phyloP scores from a whole-genome alignment of 2,329 filamentous ascomycete genomes.

The Elsinoe arachidis region DNA sequence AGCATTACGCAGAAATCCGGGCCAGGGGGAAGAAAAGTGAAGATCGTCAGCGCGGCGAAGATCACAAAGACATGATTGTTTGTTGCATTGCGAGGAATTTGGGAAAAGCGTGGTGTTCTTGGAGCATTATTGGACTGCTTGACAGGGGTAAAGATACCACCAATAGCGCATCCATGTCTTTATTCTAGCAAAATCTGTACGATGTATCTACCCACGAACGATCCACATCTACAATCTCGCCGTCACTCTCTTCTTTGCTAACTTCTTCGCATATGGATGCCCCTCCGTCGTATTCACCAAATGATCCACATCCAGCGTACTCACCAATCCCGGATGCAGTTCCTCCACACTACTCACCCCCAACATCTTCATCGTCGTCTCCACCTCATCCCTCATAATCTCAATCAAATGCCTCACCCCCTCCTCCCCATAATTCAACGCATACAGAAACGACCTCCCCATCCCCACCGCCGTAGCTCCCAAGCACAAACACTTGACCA shows the following conservation, averaged over 20 bases:
- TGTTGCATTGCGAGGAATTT: not conserved
- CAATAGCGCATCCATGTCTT: not conserved
- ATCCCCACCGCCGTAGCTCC: slow-evolving; percentile 56
- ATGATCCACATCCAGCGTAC: slow-evolving; percentile 45
- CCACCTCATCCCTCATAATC: slow-evolving; percentile 47
- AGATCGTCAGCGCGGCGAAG: slow-evolving; percentile 9
- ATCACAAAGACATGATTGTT: not conserved
- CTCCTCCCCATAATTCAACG: slow-evolving; percentile 50
- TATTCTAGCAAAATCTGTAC: not conserved
- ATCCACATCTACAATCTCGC: not conserved
- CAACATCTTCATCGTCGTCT: slow-evolving; percentile 56
- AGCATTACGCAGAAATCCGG: not conserved
- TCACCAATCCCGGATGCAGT: slow-evolving; percentile 53
- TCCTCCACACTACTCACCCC: slow-evolving; percentile 54
- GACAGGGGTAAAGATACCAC: not conserved
- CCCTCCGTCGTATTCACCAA: slow-evolving; percentile 28
- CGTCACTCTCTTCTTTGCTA: not conserved
- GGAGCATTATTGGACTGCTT: not conserved
- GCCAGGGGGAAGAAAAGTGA: slow-evolving; percentile 3
- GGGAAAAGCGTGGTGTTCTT: not conserved
- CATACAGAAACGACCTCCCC: slow-evolving; percentile 53
- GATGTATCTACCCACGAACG: not conserved
- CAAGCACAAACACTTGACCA: slow-evolving; percentile 58
- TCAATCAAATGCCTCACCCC: slow-evolving; percentile 40
- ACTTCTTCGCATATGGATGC: not conserved